Evolutionary conservation across 495 filamentous ascomycete species (phyloP), one percentile per base, ranked within the genome.

Genomic region (Penicillium samsonianum): DNA sequence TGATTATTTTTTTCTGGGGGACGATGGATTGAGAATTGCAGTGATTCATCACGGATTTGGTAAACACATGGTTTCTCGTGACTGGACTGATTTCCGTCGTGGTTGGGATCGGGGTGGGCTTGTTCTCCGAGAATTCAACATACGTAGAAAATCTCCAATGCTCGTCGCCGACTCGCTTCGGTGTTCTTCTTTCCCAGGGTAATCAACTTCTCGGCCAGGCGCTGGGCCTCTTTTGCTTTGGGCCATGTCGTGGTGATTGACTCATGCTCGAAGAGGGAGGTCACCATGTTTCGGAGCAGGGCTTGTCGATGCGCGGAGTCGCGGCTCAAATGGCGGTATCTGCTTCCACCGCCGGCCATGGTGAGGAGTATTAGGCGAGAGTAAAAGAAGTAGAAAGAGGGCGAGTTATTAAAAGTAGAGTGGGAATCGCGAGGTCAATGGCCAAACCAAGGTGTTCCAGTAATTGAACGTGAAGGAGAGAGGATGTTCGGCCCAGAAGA

Each of bases 141-240:
- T 84, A 98, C 94, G 63, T 83, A 98, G 69, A 98, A 85, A 66
- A 90, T 91, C 43, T 80, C 80, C 60, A 86, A 67, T 12, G 90
- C 91, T 50, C 79, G 81, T 63, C 81, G 73, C 65, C 82, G 78
- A 48, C 85, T 84, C 2, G 88, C 86, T 60, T 92, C 86, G 22
- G 91, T 91, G 72, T 96, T 90, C 77, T 85, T 85, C 81, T 98
- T 98, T 38, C 86, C 93, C 58, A 96, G 74, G 10, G 93, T 96
- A 62, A 98, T 91, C 57, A 96, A 80, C 78, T 92, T 91, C 67
- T 98, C 94, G 37, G 94, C 94, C 26, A 97, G 71, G 1, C 88
- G 82, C 73, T 98, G 94, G 43, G 94, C 89, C 78, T 98, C 94
- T 73, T 98, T 98, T 30, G 94, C 94, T 77, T 97, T 98, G 70